A percentile compares a stretch with the other conserved stretches of the same genome.
phyloP scores from a whole-genome alignment of 2,329 filamentous ascomycete species.

The Calonectria crousiana region DNA sequence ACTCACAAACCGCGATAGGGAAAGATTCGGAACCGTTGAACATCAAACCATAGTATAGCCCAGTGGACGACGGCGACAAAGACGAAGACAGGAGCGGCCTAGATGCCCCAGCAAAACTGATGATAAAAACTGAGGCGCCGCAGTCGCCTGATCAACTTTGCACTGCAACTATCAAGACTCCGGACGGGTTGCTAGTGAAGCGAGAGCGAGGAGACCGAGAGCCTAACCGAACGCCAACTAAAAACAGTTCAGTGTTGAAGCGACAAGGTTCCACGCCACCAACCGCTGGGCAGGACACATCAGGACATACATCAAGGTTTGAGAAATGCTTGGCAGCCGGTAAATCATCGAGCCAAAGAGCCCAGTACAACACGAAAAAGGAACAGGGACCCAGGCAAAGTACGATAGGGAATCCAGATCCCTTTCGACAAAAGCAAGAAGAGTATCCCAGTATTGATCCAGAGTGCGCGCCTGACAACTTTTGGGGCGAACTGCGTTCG shows the following conservation, averaged over 20 bases:
- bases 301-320: conserved; percentile 41
- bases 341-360: conserved; percentile 8
- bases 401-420: neutral
- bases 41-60: neutral
- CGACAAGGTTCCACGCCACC: conserved; percentile 31
- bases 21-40: conserved; percentile 20
- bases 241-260: conserved; percentile 11
- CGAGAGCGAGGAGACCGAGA: conserved; percentile 9
- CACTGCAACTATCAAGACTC: neutral
- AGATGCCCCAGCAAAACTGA: conserved; percentile 7
- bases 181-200: neutral
- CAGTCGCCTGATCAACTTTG: neutral
- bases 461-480: conserved; percentile 33
- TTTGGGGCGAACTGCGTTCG: conserved; percentile 43
- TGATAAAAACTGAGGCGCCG: neutral
- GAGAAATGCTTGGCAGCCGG: conserved; percentile 33
- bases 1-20: conserved; percentile 29
- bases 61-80: neutral
- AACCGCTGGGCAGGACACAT: conserved; percentile 37
- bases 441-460: conserved; percentile 30
- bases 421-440: conserved; percentile 21
- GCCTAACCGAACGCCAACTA: neutral
- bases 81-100: neutral
- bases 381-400: neutral
- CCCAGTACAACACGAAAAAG: neutral